phyloP scores from a whole-genome alignment of 2,329 filamentous ascomycete genomes.

The Ophiostoma populinum region DNA sequence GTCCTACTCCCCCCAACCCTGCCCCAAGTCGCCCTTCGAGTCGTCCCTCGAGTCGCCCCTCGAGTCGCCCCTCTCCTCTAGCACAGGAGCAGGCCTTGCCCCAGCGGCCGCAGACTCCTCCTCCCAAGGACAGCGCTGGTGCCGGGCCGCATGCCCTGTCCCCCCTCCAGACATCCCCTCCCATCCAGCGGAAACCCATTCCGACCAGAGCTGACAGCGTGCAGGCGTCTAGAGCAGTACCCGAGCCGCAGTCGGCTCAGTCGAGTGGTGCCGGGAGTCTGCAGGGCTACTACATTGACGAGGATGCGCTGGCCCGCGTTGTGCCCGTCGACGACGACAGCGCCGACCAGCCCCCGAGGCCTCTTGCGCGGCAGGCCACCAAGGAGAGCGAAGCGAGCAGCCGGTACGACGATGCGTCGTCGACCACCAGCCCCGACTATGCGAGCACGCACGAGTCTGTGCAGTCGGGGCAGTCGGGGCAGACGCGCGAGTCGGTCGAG shows the following conservation, averaged over 20 bases:
- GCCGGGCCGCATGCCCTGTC: conserved; percentile 3
- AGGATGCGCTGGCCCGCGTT: conserved; percentile 10
- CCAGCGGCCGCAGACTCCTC: conserved; percentile 7
- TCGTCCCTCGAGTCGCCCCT: conserved; percentile 1
- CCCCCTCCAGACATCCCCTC: conserved; percentile 13
- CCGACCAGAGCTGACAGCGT: conserved; percentile 14
- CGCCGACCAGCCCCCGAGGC: background rate
- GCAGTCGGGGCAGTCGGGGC: conserved; percentile 31
- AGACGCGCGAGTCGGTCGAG: conserved; percentile 35
- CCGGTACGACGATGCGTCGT: conserved; percentile 45
- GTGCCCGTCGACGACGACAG: conserved; percentile 1
- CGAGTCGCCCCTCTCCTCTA: conserved; percentile 2
- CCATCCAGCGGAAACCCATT: conserved; percentile 17
- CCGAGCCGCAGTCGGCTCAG: conserved; percentile 11
- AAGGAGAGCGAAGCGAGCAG: conserved; percentile 24
- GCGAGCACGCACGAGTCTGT: conserved; percentile 48
- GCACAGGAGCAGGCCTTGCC: background rate
- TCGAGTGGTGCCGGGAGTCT: conserved; percentile 11
- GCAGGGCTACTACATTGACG: conserved; percentile 11
- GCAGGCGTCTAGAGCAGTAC: conserved; percentile 9
- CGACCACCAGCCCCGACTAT: conserved; percentile 56
- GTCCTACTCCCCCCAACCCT: conserved; percentile 8
- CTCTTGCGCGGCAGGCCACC: conserved; percentile 20
- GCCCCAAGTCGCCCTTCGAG: background rate
- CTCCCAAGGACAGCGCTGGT: conserved; percentile 2